Evolutionary conservation across 2,329 filamentous ascomycete genomes (phyloP).

Genomic region (Colletotrichum sp.): DNA sequence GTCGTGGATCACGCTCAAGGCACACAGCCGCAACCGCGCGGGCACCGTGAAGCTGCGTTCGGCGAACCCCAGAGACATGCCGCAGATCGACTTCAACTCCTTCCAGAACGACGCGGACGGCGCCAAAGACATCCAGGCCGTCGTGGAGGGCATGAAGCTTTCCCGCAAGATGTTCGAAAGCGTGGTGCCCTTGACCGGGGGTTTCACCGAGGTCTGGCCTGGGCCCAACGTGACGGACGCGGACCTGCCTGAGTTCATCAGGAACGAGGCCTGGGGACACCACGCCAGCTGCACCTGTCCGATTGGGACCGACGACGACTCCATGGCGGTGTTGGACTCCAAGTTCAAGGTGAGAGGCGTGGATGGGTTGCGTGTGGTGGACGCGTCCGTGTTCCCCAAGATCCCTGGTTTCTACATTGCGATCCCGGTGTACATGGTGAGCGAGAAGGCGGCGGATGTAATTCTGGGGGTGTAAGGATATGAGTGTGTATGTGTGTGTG

Average conservation of each 20-base stretch:
- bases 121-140: constrained; percentile 46
- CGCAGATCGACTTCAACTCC: constrained; percentile 63
- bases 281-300: constrained; percentile 61
- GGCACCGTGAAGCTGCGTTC: constrained; percentile 63
- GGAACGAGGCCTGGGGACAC: constrained; percentile 59
- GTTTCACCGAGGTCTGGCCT: constrained; percentile 30
- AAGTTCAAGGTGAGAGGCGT: constrained; percentile 61
- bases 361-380: constrained; percentile 60
- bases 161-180: constrained; percentile 38
- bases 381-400: constrained; percentile 61
- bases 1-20: constrained; percentile 55
- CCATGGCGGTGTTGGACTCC: constrained; percentile 58
- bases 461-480: constrained; percentile 4
- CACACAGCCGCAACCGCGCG: constrained; percentile 59
- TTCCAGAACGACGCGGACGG: constrained; percentile 42
- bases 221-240: constrained; percentile 44
- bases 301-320: constrained; percentile 58
- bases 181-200: constrained; percentile 30
- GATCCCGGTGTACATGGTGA: constrained; percentile 57
- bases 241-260: constrained; percentile 51
- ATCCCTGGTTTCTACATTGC: constrained; percentile 53
- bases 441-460: constrained; percentile 55
- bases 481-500: neutral
- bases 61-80: constrained; percentile 62
- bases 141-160: constrained; percentile 51